Base-by-base conservation (phyloP, 768 basidiomycete genomes). In the Suillus discolor region DNA sequence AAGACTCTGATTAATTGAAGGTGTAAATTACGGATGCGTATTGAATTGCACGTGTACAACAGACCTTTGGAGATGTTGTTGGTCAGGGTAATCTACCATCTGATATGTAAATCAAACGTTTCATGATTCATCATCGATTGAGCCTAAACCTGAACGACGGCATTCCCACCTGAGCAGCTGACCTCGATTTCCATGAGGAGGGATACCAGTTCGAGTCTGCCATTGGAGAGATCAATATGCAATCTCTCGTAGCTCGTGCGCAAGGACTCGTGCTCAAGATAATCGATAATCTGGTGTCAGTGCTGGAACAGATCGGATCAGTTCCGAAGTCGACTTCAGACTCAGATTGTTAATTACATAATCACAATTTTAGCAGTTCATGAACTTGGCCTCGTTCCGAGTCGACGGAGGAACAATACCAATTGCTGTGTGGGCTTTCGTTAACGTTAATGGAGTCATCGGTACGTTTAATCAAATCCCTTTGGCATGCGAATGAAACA, bases 161-260 rank as follows among this genome's bases (percentile, higher is more conserved):
- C 51, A 57, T 55, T 62, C 78, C 66, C 59, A 90, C 90, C 84
- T 96, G 94, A 8, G 91, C 90, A 20, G 90, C 84, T 11, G 86
- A 83, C 74, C 90, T 93, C 20, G 81, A 79, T 75, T 83, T 89
- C 96, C 96, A 98, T 1, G 92, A 92, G 1, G 84, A 85, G 0
- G 92, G 90, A 0, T 85, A 78, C 96, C 96, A 96, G 6, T 4
- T 55, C 1, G 62, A 34, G 31, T 64, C 65, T 34, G 49, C 47
- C 57, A 63, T 64, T 62, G 57, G 36, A 31, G 25, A 28, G 4
- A 18, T 44, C 25, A 15, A 18, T 11, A 31, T 31, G 31, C 18
- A 11, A 12, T 54, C 7, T n/a, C n/a, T 36, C 34, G 34, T 57
- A n/a, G n/a, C 49, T 20, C n/a, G 45, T n/a, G 51, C 51, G 8